phyloP scores from a whole-genome alignment of 2,329 filamentous ascomycete species.

The Endothia cerciana region DNA sequence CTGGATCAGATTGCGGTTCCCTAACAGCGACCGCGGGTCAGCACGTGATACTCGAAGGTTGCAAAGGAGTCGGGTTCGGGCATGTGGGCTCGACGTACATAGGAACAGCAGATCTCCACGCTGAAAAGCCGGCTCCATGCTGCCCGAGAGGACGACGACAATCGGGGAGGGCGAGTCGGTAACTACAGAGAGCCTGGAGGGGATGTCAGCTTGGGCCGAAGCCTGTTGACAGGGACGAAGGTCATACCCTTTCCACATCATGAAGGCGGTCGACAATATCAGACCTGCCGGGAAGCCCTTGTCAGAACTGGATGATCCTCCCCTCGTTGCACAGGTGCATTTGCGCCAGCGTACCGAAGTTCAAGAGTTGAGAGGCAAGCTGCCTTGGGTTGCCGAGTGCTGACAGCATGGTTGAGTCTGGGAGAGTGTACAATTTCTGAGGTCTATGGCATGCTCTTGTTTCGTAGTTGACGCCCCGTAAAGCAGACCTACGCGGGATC shows the following conservation, averaged over 20 bases:
- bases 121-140: conserved; percentile 83
- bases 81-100: conserved; percentile 45
- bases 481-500: background rate
- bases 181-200: conserved; percentile 69
- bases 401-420: conserved; percentile 62
- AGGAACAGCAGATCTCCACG: conserved; percentile 76
- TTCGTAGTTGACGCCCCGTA: too few species aligned
- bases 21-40: conserved; percentile 8
- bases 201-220: conserved; percentile 29
- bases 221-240: background rate
- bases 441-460: background rate
- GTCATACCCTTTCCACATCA: conserved; percentile 56
- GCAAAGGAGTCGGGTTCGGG: background rate
- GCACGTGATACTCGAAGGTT: background rate
- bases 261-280: conserved; percentile 88
- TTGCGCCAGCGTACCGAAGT: conserved; percentile 61
- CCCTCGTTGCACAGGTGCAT: background rate
- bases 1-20: conserved; percentile 66
- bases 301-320: background rate
- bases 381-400: conserved; percentile 77
- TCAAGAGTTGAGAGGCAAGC: conserved; percentile 79
- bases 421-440: background rate
- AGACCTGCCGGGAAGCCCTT: conserved; percentile 49
- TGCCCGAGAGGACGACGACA: conserved; percentile 82
- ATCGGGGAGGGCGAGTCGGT: conserved; percentile 78